phyloP scores from a whole-genome alignment of 2,329 filamentous ascomycete genomes.

The Colletotrichum somersetense region DNA sequence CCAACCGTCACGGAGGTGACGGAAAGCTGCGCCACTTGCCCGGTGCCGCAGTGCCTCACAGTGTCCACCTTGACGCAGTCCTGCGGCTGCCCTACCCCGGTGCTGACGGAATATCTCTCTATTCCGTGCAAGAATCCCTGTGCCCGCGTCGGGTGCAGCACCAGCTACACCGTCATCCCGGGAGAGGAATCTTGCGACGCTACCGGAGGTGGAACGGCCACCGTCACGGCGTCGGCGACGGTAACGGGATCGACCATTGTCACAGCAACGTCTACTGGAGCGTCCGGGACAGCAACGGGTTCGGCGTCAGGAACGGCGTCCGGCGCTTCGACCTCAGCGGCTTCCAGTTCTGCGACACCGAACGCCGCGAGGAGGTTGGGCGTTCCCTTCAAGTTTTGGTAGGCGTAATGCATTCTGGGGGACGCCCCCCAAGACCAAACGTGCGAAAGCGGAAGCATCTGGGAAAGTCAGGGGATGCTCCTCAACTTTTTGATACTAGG shows the following conservation, averaged over 20 bases:
- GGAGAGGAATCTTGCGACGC: slow-evolving; percentile 31
- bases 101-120: slow-evolving; percentile 48
- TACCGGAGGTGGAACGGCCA: background rate
- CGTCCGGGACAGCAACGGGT: background rate
- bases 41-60: slow-evolving; percentile 48
- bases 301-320: background rate
- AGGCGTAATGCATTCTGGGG: background rate
- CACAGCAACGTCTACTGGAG: background rate
- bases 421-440: background rate
- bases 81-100: slow-evolving; percentile 50
- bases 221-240: background rate
- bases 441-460: background rate
- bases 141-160: slow-evolving; percentile 47
- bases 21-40: slow-evolving; percentile 52
- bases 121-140: slow-evolving; percentile 50
- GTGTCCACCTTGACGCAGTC: slow-evolving; percentile 49
- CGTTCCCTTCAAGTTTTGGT: slow-evolving; percentile 37
- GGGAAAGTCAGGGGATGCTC: background rate
- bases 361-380: slow-evolving; percentile 27
- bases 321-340: background rate
- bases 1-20: slow-evolving; percentile 51
- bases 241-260: background rate
- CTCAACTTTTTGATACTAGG: too few relatives aligned
- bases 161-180: slow-evolving; percentile 41
- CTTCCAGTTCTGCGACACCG: slow-evolving; percentile 19